Evolutionary conservation across 2,329 filamentous ascomycete species (phyloP).

Genomic region (Chaetoscypha palmicola): DNA sequence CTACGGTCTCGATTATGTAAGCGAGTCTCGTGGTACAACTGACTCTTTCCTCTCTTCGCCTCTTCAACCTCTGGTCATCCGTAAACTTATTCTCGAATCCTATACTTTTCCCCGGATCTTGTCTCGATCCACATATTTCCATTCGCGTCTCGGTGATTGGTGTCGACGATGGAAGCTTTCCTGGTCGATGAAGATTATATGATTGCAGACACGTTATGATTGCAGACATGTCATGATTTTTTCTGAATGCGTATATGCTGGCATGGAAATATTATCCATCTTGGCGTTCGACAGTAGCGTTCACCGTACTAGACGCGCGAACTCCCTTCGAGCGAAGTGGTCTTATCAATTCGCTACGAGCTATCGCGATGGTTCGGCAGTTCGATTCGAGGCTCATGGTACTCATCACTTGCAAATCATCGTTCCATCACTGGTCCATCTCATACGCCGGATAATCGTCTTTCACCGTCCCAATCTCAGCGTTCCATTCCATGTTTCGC

Average conservation of each 20-base stretch:
- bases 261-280: not conserved
- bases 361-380: not conserved
- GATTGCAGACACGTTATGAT: too few species aligned
- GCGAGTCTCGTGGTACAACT: too few species aligned
- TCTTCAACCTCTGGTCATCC: too few species aligned
- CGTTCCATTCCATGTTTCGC: not conserved
- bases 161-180: too few species aligned
- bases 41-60: too few species aligned
- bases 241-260: not conserved
- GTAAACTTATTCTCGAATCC: too few species aligned
- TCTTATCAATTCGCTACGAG: not conserved
- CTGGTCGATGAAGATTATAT: too few species aligned
- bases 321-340: slow-evolving; percentile 4
- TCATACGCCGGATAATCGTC: not conserved
- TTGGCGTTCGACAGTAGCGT: slow-evolving; percentile 2
- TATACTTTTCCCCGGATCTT: not conserved
- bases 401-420: not conserved
- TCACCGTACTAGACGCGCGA: not conserved
- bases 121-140: not conserved
- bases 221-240: not conserved
- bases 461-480: not conserved
- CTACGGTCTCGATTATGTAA: too few species aligned
- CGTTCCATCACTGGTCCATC: not conserved
- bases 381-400: not conserved
- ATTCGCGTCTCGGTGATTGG: not conserved